Evolutionary conservation across 176 grass and related monocot genomes (phyloP), one percentile per base, ranked within the genome.

Genomic region (Musa acuminata): DNA sequence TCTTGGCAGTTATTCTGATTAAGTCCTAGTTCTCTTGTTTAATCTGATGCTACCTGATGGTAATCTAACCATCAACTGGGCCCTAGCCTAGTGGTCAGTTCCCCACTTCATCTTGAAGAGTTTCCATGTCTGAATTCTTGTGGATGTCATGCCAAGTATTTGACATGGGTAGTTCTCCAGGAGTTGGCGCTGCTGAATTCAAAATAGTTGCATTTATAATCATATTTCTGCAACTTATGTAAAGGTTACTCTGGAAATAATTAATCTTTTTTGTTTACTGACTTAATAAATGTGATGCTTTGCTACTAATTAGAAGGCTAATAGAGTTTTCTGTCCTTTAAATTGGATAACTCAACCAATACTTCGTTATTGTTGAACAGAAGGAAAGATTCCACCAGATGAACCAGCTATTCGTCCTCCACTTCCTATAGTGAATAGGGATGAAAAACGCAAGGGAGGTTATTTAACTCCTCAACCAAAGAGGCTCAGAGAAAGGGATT

Each of bases 321-420:
- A 13, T 25, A 65, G 21, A 27, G 12, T 3, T 65, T 64, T 51
- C 25, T 24, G 13, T 1, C 48, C 11, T 50, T 20, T 12, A 19
- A n/a, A 20, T n/a, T 7, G 13, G 6, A 70, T 69, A 48, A 70
- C 9, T 8, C 14, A 72, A 62, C 20, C 14, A 53, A 8, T 66
- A 27, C n/a, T 51, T 72, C 19, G 12, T 80, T 80, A 8, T 52
- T 20, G 53, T 23, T 62, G 27, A 43, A 54, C 78, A 98, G 90
- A 98, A 90, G 95, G 90, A 77, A 98, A 98, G 77, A 64, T 98
- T 81, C 72, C 88, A 67, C 90, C 82, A 59, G 88, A 93, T 48
- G 95, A 98, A 66, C 90, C 90, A 48, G 71, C 82, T 71, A 86
- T 98, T 53, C 84, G 94, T 68, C 90, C 88, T 80, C 82, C 82